These are phyloP conservation scores for Sextonia rubra DNA, from an alignment of 164 flowering plant genomes.

Conservation along the genomic window DNA sequence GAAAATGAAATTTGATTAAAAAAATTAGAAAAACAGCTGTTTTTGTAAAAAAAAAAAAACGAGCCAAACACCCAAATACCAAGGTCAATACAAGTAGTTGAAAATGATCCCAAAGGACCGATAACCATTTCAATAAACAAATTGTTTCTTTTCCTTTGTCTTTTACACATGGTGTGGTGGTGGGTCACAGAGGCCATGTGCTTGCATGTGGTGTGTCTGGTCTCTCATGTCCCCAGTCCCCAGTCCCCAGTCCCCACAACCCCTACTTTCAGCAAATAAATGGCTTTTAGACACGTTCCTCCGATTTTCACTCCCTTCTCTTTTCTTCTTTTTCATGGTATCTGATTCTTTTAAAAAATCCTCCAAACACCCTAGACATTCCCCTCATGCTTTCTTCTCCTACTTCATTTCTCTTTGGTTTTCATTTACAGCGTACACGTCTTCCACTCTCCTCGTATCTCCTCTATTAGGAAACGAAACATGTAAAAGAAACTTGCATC, in stretches of 20 bases:
- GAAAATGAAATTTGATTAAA: too few relatives aligned
- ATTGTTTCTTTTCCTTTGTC: neutral
- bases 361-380: conserved; percentile 1
- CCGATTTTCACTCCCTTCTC: conserved; percentile 12
- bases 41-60: too few relatives aligned
- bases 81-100: neutral
- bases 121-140: conserved; percentile 4
- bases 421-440: conserved; percentile 1
- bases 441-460: neutral
- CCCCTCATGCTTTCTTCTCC: neutral
- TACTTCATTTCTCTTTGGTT: neutral
- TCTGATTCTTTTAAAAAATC: conserved; percentile 3
- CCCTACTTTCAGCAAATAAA: conserved; percentile 35
- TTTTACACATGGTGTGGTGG: conserved; percentile 11
- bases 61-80: too few relatives aligned
- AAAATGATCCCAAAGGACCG: neutral
- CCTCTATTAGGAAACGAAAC: neutral
- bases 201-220: conserved; percentile 70
- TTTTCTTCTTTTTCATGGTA: conserved; percentile 4
- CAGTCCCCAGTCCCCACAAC: conserved; percentile 55
- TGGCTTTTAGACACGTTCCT: conserved; percentile 25
- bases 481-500: neutral
- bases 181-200: conserved; percentile 63
- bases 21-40: too few relatives aligned
- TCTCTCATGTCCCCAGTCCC: too few relatives aligned